Conservation (phyloP, 1,284 basidiomycete genomes). For the Quambalaria eucalypti region DNA sequence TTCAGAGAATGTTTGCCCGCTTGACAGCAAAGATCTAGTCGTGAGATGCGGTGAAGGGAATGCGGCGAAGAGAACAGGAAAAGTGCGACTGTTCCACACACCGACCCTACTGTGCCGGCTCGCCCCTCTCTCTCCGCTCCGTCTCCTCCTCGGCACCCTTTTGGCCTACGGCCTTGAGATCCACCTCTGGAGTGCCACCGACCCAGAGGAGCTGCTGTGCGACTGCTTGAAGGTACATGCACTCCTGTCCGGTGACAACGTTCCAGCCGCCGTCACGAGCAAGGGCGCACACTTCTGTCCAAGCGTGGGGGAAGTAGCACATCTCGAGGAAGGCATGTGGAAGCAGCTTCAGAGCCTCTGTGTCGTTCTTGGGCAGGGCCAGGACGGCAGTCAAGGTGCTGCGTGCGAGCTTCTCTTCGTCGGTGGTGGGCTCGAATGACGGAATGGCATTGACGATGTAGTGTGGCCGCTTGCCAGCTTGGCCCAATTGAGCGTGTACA, state of each 20-base stretch:
- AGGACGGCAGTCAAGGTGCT: background rate
- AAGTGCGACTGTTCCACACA: too few relatives aligned
- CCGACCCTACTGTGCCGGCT: background rate
- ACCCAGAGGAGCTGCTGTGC: constrained; percentile 2
- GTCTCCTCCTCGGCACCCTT: background rate
- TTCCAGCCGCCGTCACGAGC: background rate
- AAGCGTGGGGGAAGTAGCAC: constrained; percentile 4
- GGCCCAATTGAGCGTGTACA: background rate
- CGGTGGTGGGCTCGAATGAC: background rate
- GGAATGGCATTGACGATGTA: constrained; percentile 3
- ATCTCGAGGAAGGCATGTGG: background rate
- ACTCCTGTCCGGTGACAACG: background rate
- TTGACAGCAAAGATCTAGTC: too few relatives aligned
- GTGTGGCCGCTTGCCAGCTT: background rate
- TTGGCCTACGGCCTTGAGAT: background rate
- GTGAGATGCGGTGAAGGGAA: too few relatives aligned
- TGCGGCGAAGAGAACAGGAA: too few relatives aligned
- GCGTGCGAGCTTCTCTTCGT: background rate
- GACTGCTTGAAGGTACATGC: constrained; percentile 1
- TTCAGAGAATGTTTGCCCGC: too few relatives aligned
- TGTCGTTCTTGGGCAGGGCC: background rate
- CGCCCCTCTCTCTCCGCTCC: background rate
- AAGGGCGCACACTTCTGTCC: background rate
- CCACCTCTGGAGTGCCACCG: background rate
- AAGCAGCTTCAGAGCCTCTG: background rate